Base-by-base conservation (phyloP, 2,329 filamentous ascomycete genomes). In the Ophioceras dolichostomum region DNA sequence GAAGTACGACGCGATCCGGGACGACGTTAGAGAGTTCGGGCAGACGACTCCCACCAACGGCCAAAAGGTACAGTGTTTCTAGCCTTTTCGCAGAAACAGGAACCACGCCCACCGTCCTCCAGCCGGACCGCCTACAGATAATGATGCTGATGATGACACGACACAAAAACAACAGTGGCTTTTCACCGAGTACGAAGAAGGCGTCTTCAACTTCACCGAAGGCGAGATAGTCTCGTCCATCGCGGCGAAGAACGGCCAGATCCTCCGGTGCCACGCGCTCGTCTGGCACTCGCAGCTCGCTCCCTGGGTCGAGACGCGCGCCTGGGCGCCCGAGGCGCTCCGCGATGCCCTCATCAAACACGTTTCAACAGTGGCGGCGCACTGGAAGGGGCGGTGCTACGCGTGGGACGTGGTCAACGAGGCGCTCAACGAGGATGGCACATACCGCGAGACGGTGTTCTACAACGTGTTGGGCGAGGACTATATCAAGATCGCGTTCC, bases 361-460 rank as follows among this genome's bases (percentile, higher is more conserved):
- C 47, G 61, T 73, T 41, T 62, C 60, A 28, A 53, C 60, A 41
- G 61, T 58, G 19, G 59, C 59, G 2, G 48, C 43, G 10, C 54
- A 67, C 47, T 68, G 59, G 50, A 56, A 56, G 41, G 58, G 61
- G 36, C 54, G 60, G 34, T 66, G 66, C 47, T 61, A 61, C 42
- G 56, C 58, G 20, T 71, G 65, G 65, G 68, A 72, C 40, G 68
- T 73, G 0, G 59, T 70, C 10, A 73, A 71, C 47, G 67, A 73
- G 52, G 62, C 59, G 6, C 55, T 68, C 44, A 61, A 66, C 42
- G 65, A 68, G 22, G 59, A 64, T 43, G 62, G 62, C 8, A 60
- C 58, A 1, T 59, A 51, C 45, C 55, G 62, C 37, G 44, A 54
- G 33, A 47, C 47, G 29, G 54, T 66, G 34, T 70, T 62, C 53